phyloP scores from a whole-genome alignment of 2,329 filamentous ascomycete genomes.

The Parascedosporium putredinis region DNA sequence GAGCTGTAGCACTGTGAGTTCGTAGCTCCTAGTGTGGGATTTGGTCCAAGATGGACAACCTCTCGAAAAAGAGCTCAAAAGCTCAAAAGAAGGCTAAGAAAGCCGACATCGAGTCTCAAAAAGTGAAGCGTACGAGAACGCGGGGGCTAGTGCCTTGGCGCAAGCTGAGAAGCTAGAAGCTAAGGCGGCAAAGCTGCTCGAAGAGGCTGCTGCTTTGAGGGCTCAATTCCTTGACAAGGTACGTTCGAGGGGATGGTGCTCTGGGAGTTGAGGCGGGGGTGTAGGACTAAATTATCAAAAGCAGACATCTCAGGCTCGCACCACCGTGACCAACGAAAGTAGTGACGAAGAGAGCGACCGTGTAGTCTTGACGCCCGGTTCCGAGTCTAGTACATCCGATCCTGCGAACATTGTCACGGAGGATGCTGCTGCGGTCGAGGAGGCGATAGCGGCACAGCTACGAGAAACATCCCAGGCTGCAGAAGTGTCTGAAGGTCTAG shows the following conservation, averaged over 20 bases:
- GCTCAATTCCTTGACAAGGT: slow-evolving; percentile 18
- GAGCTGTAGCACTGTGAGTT: too few species aligned
- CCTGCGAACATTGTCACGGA: slow-evolving; percentile 11
- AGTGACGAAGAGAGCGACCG: neutral
- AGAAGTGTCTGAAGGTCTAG: slow-evolving; percentile 13
- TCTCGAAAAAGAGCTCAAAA: slow-evolving; percentile 10
- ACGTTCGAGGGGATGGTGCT: neutral
- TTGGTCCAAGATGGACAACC: slow-evolving; percentile 18
- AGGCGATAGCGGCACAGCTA: slow-evolving; percentile 17
- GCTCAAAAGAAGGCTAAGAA: slow-evolving; percentile 10
- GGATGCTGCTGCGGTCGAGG: slow-evolving; percentile 13
- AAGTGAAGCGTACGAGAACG: neutral
- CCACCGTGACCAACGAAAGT: neutral
- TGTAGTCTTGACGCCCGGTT: neutral
- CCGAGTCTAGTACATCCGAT: neutral
- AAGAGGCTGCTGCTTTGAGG: slow-evolving; percentile 25
- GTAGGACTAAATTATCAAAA: too few species aligned
- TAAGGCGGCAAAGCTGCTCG: slow-evolving; percentile 28
- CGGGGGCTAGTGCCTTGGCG: neutral
- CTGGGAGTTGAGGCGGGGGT: neutral
- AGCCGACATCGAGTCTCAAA: neutral
- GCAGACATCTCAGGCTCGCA: neutral
- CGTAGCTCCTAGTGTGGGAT: too few species aligned
- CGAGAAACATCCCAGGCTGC: slow-evolving; percentile 14
- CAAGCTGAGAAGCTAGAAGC: slow-evolving; percentile 28